phyloP scores from a whole-genome alignment of 179 eudicot genomes.

The Vitellaria paradoxa region DNA sequence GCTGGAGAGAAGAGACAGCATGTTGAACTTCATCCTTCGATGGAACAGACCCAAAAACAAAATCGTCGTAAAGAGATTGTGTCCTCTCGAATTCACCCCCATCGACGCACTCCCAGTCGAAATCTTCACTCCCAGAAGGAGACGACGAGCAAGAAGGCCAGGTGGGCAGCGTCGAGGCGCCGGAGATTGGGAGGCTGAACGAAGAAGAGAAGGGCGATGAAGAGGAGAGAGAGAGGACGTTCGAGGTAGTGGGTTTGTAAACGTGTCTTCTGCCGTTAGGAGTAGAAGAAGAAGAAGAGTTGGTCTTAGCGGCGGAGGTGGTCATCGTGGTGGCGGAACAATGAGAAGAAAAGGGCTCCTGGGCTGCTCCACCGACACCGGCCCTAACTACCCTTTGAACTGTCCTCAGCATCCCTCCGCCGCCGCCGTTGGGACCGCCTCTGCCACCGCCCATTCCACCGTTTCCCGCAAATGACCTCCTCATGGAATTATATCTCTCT shows the following conservation, averaged over 20 bases:
- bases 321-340: conserved; percentile 6
- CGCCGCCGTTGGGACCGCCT: not conserved
- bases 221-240: conserved; percentile 11
- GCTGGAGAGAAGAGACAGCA: conserved; percentile 21
- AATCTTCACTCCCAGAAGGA: not conserved
- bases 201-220: conserved; percentile 8
- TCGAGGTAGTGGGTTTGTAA: not conserved
- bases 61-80: not conserved
- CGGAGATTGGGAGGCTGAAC: not conserved
- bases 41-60: conserved; percentile 17
- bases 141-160: conserved; percentile 4
- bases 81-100: not conserved
- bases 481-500: conserved; percentile 11
- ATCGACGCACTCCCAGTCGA: conserved; percentile 17
- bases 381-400: conserved; percentile 11
- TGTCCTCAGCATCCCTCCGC: conserved; percentile 15
- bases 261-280: too few relatives aligned
- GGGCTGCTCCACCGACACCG: conserved; percentile 11
- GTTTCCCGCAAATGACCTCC: conserved; percentile 11
- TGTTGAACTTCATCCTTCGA: conserved; percentile 15
- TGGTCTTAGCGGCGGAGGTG: not conserved
- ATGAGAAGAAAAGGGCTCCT: not conserved
- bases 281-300: not conserved
- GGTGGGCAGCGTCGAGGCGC: conserved; percentile 4
- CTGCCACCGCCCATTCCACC: not conserved